Evolutionary conservation across 1,284 basidiomycete species (phyloP).

Genomic region (Apiotrichum sp.): DNA sequence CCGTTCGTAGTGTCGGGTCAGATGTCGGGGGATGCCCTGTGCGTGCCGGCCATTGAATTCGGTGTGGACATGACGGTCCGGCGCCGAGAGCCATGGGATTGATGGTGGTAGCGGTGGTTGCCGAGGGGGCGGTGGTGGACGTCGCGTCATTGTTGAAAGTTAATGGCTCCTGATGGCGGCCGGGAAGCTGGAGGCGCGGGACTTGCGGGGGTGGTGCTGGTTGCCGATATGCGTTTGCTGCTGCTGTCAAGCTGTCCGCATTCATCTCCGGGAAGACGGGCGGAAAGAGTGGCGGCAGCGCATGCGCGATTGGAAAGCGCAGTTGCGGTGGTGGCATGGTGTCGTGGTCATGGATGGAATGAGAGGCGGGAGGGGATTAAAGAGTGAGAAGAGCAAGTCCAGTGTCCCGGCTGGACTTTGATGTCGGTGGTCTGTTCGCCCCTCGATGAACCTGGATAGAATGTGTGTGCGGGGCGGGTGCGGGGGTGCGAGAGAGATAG

Average conservation of each 20-base stretch:
- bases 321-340: slow-evolving; percentile 11
- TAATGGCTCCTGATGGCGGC: slow-evolving; percentile 33
- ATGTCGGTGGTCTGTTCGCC: too few species aligned
- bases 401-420: too few species aligned
- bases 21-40: slow-evolving; percentile 22
- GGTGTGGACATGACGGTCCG: slow-evolving; percentile 21
- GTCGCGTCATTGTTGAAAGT: slow-evolving; percentile 9
- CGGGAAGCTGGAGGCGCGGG: slow-evolving; percentile 32
- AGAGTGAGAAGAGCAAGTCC: neutral
- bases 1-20: slow-evolving; percentile 16
- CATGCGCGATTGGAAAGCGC: slow-evolving; percentile 14
- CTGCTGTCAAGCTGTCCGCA: slow-evolving; percentile 25
- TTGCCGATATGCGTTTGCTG: slow-evolving; percentile 34
- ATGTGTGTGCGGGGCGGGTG: too few species aligned
- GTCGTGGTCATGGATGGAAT: neutral
- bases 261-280: slow-evolving; percentile 13
- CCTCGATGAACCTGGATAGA: too few species aligned
- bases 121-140: neutral
- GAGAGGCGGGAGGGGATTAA: neutral
- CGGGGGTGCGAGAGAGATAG: too few species aligned
- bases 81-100: neutral
- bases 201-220: slow-evolving; percentile 41
- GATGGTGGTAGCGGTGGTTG: slow-evolving; percentile 3
- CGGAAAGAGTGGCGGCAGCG: slow-evolving; percentile 10
- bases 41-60: slow-evolving; percentile 28